These are phyloP conservation scores for Craterostigma plantagineum DNA, from an alignment of 257 asterid genomes.

Conservation along the genomic window DNA sequence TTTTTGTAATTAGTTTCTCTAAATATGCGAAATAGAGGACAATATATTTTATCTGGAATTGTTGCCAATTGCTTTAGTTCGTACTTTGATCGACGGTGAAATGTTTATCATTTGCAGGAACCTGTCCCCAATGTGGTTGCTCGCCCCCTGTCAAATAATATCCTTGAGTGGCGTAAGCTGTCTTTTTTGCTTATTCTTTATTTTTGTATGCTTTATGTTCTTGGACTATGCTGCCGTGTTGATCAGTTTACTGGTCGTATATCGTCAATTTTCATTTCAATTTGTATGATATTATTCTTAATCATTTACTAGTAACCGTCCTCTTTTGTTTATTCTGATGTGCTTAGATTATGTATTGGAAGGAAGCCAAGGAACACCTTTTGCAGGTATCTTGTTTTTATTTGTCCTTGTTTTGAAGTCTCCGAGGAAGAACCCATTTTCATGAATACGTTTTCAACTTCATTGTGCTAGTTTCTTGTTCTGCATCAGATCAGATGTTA, in stretches of 20 bases:
- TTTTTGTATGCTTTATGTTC: not conserved
- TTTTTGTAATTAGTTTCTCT: too few species aligned
- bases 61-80: not conserved
- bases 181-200: not conserved
- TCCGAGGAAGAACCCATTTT: conserved; percentile 6
- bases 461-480: not conserved
- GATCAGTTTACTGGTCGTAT: too few species aligned
- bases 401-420: conserved; percentile 6
- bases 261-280: not conserved
- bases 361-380: conserved; percentile 97
- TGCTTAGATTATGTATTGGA: conserved; percentile 92
- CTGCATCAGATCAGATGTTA: conserved; percentile 4
- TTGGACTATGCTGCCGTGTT: too few species aligned
- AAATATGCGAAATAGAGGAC: too few species aligned
- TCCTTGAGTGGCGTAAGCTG: conserved; percentile 98
- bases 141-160: conserved; percentile 84
- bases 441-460: conserved; percentile 1
- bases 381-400: conserved; percentile 60
- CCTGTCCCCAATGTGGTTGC: conserved; percentile 96
- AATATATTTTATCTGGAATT: not conserved
- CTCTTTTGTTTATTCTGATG: conserved; percentile 15
- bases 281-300: not conserved
- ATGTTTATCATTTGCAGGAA: conserved; percentile 31
- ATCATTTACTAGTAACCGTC: not conserved
- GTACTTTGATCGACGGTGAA: conserved; percentile 5